Percentiles rank a stretch among this genome's conserved stretches.
Conservation (phyloP, 441 rosid species). For the Pelargonium cotyledonis region DNA sequence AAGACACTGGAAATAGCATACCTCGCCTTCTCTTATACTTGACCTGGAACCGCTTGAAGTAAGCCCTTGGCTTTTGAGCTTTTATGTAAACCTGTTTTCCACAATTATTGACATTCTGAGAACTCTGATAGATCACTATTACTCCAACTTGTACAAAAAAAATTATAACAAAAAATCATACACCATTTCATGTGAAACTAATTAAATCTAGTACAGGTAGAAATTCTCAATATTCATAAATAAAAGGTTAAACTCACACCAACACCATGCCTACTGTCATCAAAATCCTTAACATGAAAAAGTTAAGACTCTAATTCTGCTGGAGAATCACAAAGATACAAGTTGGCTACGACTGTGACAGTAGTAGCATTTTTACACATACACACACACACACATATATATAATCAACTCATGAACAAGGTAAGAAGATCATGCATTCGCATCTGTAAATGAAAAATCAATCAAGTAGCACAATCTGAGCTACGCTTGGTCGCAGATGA, state of each 20-base stretch:
- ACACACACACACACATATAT: too few species aligned
- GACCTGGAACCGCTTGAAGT: slow-evolving; percentile 27
- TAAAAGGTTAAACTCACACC: too few species aligned
- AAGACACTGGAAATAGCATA: neutral
- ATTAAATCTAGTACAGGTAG: neutral
- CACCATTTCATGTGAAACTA: neutral
- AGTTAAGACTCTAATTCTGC: too few species aligned
- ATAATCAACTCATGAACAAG: neutral
- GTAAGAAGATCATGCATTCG: neutral
- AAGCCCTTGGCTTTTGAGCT: slow-evolving; percentile 26
- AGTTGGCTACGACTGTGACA: too few species aligned
- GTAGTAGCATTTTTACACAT: too few species aligned
- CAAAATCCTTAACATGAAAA: too few species aligned
- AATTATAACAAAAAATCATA: too few species aligned
- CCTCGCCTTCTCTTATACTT: slow-evolving; percentile 31
- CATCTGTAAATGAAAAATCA: slow-evolving; percentile 2
- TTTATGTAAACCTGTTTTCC: slow-evolving; percentile 20
- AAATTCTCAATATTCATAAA: neutral
- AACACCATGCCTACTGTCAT: too few species aligned
- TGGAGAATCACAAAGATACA: too few species aligned
- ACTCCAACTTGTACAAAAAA: too few species aligned
- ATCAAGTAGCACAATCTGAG: neutral
- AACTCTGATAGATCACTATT: too few species aligned
- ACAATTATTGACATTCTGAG: neutral
- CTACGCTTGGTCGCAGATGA: neutral